Conservation (phyloP, 768 basidiomycete species). For the Wakefieldia striispora region DNA sequence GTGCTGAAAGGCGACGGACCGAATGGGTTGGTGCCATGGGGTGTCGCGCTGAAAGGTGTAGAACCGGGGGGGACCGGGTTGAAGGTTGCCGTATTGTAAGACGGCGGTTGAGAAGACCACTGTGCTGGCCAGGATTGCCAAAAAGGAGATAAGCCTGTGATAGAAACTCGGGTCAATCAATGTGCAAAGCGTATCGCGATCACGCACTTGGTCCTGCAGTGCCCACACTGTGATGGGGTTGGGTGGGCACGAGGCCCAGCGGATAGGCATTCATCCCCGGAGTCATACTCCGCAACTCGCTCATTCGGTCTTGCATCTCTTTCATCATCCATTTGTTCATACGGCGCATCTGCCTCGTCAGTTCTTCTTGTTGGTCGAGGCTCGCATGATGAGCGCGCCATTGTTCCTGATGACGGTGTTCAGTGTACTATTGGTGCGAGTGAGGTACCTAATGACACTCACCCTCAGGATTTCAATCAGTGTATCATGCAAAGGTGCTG, state of each 20-base stretch:
- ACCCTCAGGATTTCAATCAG: slow-evolving; percentile 7
- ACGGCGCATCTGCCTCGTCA: neutral
- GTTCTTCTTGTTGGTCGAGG: slow-evolving; percentile 6
- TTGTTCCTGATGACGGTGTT: slow-evolving; percentile 5
- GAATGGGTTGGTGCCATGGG: neutral
- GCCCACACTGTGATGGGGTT: neutral
- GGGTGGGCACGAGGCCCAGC: neutral
- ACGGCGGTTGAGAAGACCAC: no score
- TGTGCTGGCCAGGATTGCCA: neutral
- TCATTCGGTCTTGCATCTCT: slow-evolving; percentile 5
- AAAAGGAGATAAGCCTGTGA: neutral
- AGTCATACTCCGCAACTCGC: neutral
- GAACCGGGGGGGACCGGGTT: no score
- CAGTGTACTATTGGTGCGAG: neutral
- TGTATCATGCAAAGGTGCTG: neutral
- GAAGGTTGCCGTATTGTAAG: no score
- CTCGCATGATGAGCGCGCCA: neutral
- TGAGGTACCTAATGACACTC: neutral
- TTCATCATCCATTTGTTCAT: slow-evolving; percentile 7
- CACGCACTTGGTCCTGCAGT: neutral
- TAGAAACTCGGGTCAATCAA: neutral
- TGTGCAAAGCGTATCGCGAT: neutral
- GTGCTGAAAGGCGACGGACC: neutral
- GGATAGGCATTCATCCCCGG: neutral
- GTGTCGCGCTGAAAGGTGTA: neutral